Conservation (phyloP, 2,329 filamentous ascomycete genomes). For the Verticillium longisporum region DNA sequence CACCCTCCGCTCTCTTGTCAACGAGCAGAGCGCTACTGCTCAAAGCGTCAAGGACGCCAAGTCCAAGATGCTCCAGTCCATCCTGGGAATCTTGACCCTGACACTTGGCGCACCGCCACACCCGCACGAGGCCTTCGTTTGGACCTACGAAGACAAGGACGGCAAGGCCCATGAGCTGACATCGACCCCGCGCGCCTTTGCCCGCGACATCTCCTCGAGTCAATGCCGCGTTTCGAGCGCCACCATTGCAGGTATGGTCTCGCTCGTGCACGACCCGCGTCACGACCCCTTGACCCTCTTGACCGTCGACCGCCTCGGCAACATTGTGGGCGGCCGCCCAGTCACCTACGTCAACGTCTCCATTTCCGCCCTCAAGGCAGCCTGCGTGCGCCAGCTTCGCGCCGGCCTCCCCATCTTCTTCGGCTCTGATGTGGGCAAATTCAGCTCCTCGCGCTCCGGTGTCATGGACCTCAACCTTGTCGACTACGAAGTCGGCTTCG, state of each 20-base stretch:
- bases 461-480: conserved; percentile 76
- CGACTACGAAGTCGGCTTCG: conserved; percentile 81
- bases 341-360: conserved; percentile 80
- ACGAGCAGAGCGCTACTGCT: conserved; percentile 19
- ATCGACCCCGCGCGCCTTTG: conserved; percentile 65
- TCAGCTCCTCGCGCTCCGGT: conserved; percentile 58
- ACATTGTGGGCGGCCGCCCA: conserved; percentile 68
- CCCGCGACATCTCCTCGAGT: conserved; percentile 57
- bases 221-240: conserved; percentile 51
- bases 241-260: conserved; percentile 65
- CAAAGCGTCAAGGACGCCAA: conserved; percentile 47
- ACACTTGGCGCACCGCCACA: conserved; percentile 74
- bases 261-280: conserved; percentile 78
- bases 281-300: conserved; percentile 66
- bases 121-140: conserved; percentile 63
- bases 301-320: conserved; percentile 73
- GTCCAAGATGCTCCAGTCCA: conserved; percentile 69
- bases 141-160: conserved; percentile 70
- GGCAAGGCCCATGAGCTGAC: conserved; percentile 56
- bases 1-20: conserved; percentile 54
- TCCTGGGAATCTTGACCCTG: conserved; percentile 75
- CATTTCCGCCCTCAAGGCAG: conserved; percentile 63
- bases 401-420: conserved; percentile 81
- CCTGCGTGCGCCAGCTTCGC: conserved; percentile 70
- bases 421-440: conserved; percentile 81